Percentiles rank a stretch among this genome's conserved stretches.
Evolutionary conservation across 2,329 filamentous ascomycete species (phyloP).

Genomic region (Albifimbria verrucaria): DNA sequence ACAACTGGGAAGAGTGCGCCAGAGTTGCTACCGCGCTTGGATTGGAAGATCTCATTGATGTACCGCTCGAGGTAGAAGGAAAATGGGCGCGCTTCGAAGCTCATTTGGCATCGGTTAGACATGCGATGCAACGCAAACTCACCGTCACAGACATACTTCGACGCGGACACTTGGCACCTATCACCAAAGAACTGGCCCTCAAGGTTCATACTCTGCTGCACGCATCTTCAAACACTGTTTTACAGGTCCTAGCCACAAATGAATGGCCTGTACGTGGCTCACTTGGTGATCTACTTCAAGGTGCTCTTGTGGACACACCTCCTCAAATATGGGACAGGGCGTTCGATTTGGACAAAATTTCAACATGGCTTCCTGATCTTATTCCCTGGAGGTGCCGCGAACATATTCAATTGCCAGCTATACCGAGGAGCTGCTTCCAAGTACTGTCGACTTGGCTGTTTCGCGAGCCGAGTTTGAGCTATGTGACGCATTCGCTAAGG

Average conservation of each 20-base stretch:
- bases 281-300: constrained; percentile 47
- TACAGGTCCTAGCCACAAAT: constrained; percentile 45
- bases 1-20: constrained; percentile 51
- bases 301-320: constrained; percentile 44
- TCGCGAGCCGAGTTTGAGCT: constrained; percentile 50
- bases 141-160: constrained; percentile 47
- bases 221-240: constrained; percentile 46
- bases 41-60: constrained; percentile 42
- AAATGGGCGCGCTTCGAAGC: constrained; percentile 45
- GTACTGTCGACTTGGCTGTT: constrained; percentile 47
- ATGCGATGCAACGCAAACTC: constrained; percentile 24
- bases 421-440: constrained; percentile 47
- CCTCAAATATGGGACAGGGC: constrained; percentile 47
- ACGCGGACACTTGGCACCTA: constrained; percentile 47
- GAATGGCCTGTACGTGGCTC: constrained; percentile 51
- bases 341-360: constrained; percentile 40
- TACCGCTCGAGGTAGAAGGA: constrained; percentile 32
- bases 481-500: constrained; percentile 36
- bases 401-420: constrained; percentile 52
- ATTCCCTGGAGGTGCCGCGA: constrained; percentile 47
- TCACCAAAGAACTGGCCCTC: constrained; percentile 48
- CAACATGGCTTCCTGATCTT: constrained; percentile 42
- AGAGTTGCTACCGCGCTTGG: constrained; percentile 51
- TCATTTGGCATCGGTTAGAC: constrained; percentile 39
- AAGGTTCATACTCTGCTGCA: constrained; percentile 45